Conservation (phyloP, 352 stramenopile species). For the Phytopythium ostracodes region DNA sequence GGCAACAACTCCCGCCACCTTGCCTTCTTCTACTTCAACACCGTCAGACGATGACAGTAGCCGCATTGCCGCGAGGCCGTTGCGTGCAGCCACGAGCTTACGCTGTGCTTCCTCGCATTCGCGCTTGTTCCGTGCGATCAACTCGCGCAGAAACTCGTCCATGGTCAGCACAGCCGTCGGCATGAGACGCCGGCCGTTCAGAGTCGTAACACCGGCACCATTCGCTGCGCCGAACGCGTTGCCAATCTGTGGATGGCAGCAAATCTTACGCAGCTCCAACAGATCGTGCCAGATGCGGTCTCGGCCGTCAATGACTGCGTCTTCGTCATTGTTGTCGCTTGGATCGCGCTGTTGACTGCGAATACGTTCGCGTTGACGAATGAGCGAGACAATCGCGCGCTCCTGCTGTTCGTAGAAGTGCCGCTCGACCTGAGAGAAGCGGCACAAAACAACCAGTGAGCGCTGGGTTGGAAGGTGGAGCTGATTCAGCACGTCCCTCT, state of each 20-base stretch:
- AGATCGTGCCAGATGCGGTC: slow-evolving; percentile 63
- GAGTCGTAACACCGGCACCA: not conserved
- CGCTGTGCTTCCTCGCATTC: slow-evolving; percentile 84
- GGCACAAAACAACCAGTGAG: slow-evolving; percentile 55
- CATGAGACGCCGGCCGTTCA: slow-evolving; percentile 9
- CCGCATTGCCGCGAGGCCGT: slow-evolving; percentile 51
- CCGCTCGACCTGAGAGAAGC: slow-evolving; percentile 68
- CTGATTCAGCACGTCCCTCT: slow-evolving; percentile 67
- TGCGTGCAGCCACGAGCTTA: slow-evolving; percentile 66
- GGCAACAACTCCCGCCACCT: not conserved
- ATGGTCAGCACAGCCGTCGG: slow-evolving; percentile 61
- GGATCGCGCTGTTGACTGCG: not conserved
- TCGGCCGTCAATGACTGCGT: slow-evolving; percentile 27
- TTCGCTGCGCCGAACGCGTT: slow-evolving; percentile 20
- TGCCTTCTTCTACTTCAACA: not conserved
- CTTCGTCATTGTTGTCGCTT: slow-evolving; percentile 7
- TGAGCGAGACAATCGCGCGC: slow-evolving; percentile 31
- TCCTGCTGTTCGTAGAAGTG: slow-evolving; percentile 79
- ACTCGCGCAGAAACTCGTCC: slow-evolving; percentile 68
- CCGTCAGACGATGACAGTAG: slow-evolving; percentile 37
- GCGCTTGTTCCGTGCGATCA: slow-evolving; percentile 58
- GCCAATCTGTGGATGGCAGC: slow-evolving; percentile 90
- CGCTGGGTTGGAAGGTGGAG: slow-evolving; percentile 55
- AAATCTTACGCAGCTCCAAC: slow-evolving; percentile 86
- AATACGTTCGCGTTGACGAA: slow-evolving; percentile 28